Evolutionary conservation across 2,329 filamentous ascomycete species (phyloP).

Genomic region (Xylariaceae sp.): DNA sequence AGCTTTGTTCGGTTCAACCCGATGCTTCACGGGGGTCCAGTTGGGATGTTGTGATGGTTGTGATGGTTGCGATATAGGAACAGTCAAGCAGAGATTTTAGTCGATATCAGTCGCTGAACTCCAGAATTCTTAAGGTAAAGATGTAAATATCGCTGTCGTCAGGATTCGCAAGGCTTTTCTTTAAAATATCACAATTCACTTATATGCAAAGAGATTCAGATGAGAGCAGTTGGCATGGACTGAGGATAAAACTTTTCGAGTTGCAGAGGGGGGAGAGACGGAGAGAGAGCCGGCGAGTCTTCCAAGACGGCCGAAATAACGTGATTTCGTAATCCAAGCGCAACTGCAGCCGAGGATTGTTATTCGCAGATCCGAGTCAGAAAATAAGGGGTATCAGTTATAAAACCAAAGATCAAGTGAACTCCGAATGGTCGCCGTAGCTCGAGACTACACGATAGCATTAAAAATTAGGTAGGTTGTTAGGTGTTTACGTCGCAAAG

Average conservation of each 20-base stretch:
- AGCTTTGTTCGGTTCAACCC: neutral
- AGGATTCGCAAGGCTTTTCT: neutral
- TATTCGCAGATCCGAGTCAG: too few relatives aligned
- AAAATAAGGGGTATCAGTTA: too few relatives aligned
- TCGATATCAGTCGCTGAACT: too few relatives aligned
- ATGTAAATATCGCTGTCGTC: neutral
- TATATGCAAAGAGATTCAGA: neutral
- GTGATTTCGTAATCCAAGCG: too few relatives aligned
- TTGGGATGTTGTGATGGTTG: neutral
- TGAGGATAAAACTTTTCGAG: neutral
- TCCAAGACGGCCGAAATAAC: neutral
- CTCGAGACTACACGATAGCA: too few relatives aligned
- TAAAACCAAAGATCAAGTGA: too few relatives aligned
- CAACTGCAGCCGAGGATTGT: too few relatives aligned
- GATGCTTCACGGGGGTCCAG: neutral
- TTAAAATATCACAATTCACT: neutral
- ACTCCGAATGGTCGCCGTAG: too few relatives aligned
- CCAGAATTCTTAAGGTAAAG: neutral
- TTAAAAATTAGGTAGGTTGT: too few relatives aligned
- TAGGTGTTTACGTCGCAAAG: too few relatives aligned
- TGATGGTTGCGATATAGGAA: too few relatives aligned
- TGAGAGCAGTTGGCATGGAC: neutral
- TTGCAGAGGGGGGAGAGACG: neutral
- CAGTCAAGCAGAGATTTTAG: too few relatives aligned
- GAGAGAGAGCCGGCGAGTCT: neutral